Evolutionary conservation across 352 stramenopile genomes (phyloP), one percentile per base, ranked within the genome.

Genomic region (Phytophthora sansomeana): DNA sequence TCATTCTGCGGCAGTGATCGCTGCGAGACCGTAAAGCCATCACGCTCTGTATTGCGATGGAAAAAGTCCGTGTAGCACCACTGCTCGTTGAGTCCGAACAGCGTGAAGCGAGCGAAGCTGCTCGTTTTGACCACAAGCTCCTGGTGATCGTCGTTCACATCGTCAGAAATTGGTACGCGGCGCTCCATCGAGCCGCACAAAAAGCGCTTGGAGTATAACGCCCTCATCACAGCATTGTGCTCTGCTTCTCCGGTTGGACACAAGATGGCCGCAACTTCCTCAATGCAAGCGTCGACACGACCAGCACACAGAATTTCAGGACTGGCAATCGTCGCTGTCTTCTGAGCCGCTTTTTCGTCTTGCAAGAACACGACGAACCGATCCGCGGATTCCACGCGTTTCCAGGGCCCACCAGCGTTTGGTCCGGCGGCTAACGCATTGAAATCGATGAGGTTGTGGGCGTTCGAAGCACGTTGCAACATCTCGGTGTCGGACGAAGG

Each of bases 1-100:
- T 69, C 59, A 9, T 33, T 1, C 0, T 6, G 51, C 13, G 17
- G 21, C 11, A 78, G 21, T 4, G 70, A 67, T 10, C 39, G 39
- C 21, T 71, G 36, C 4, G 65, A 78, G 35, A 83, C 46, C 0
- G 58, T 75, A 57, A 83, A 83, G 17, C 61, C 48, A 21, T 69
- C 65, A 6, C 47, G 26, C 0, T 67, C 44, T 0, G 0, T 13
- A 13, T 74, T 65, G 6, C 49, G 52, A 4, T 75, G 55, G 14
- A 79, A 64, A 16, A 48, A 65, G 17, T 76, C 67, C 10, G 69
- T 38, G 55, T 74, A 76, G 39, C 71, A 76, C 67, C 67, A 75
- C 30, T 79, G 71, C 38, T 79, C 71, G 29, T 76, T 79, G 30
- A 6, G 4, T 0, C 29, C 44, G 29, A 76, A 74, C 19, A 74